phyloP scores from a whole-genome alignment of 2,329 filamentous ascomycete genomes.

The Rhinocladiella mackenziei region DNA sequence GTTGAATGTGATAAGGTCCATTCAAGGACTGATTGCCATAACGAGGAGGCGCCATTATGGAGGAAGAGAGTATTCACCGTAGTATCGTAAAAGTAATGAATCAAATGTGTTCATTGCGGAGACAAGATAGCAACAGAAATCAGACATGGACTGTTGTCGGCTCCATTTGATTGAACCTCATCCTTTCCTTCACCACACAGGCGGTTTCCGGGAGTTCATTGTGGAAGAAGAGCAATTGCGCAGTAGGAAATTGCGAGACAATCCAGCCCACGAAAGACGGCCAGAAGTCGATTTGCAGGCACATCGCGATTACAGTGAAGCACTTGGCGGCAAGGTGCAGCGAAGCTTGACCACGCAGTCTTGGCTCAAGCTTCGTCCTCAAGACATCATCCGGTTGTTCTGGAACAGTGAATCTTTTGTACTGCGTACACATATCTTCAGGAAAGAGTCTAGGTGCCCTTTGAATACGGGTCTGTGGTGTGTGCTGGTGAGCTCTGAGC shows the following conservation, averaged over 20 bases:
- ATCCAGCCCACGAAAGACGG: no score
- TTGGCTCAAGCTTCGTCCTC: slow-evolving; percentile 13
- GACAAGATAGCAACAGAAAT: slow-evolving; percentile 2
- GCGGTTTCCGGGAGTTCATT: no score
- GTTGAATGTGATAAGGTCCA: slow-evolving; percentile 58
- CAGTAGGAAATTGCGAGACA: no score
- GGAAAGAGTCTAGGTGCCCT: no score
- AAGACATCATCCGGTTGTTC: slow-evolving; percentile 1
- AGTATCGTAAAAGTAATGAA: slow-evolving; percentile 4
- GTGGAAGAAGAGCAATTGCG: no score
- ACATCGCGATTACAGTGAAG: no score
- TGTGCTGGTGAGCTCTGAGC: background rate
- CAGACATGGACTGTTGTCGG: slow-evolving; percentile 1
- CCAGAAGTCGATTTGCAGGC: no score
- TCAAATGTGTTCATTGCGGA: slow-evolving; percentile 17
- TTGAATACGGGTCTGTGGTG: no score
- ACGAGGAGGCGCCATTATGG: slow-evolving; percentile 56
- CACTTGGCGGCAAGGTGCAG: background rate
- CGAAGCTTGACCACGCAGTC: slow-evolving; percentile 9
- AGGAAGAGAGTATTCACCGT: slow-evolving; percentile 8
- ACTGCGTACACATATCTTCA: background rate
- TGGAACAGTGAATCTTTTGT: background rate
- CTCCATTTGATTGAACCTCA: no score
- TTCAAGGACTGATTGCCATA: slow-evolving; percentile 57
- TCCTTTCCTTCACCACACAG: no score